Evolutionary conservation across 208 protist species (phyloP), one percentile per base, ranked within the genome.

Genomic region (Acanthamoeba culbertsoni): DNA sequence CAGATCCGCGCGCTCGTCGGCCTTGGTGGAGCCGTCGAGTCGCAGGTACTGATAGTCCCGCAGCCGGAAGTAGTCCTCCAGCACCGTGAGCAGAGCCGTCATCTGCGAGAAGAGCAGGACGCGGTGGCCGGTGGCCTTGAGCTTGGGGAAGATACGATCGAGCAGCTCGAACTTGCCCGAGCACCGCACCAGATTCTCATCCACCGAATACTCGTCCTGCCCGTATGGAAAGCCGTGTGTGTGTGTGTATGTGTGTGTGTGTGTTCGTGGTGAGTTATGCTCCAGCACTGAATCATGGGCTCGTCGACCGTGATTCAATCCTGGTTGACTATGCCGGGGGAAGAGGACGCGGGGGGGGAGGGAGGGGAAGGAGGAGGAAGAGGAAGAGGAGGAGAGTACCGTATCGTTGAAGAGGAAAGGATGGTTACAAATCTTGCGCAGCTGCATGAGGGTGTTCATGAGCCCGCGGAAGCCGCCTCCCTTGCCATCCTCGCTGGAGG

Each of bases 341-440:
- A n/a, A n/a, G n/a, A n/a, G n/a, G n/a, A n/a, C n/a, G n/a, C n/a
- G n/a, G n/a, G n/a, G n/a, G n/a, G n/a, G n/a, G n/a, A n/a, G n/a
- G n/a, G n/a, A n/a, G n/a, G n/a, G n/a, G n/a, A n/a, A n/a, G n/a
- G n/a, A n/a, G n/a, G n/a, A n/a, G n/a, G n/a, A n/a, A n/a, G n/a
- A n/a, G n/a, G n/a, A n/a, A n/a, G n/a, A n/a, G n/a, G n/a, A n/a
- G n/a, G n/a, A n/a, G n/a, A n/a, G n/a, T n/a, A n/a, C n/a, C n/a
- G n/a, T n/a, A n/a, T n/a, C n/a, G n/a, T 96, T 65, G 86, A 98
- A 97, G 8, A 98, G 94, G 63, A 97, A 97, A 37, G 97, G 97
- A 86, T 98, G 97, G 82, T 98, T 98, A 55, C 95, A 97, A 68
- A 79, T 95, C 68, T 98, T 98, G 77, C 97, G 92, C 55, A 98